A percentile compares a stretch with the other conserved stretches of the same genome.
Conservation (phyloP, 768 basidiomycete species). For the Russula sp. region DNA sequence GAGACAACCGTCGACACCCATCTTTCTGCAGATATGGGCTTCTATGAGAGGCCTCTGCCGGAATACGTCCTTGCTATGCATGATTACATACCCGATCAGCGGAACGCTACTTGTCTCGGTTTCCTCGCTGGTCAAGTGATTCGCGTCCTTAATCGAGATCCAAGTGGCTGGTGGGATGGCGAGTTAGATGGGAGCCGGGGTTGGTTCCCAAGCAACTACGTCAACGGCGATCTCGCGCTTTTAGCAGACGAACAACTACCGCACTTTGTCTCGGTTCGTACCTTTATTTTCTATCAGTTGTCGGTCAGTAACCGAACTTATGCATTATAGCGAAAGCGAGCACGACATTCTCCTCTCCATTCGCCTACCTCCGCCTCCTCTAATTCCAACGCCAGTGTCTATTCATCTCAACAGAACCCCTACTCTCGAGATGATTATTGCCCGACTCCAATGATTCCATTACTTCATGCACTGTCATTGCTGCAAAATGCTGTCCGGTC, state of each 20-base stretch:
- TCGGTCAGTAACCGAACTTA: background rate
- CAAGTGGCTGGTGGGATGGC: slow-evolving; percentile 98
- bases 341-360: slow-evolving; percentile 31
- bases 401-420: slow-evolving; percentile 21
- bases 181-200: slow-evolving; percentile 85
- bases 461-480: slow-evolving; percentile 81
- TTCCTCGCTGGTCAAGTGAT: slow-evolving; percentile 92
- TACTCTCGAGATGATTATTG: slow-evolving; percentile 45
- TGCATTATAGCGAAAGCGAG: slow-evolving; percentile 29
- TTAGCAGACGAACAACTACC: slow-evolving; percentile 58
- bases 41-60: slow-evolving; percentile 32
- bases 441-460: slow-evolving; percentile 75
- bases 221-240: slow-evolving; percentile 60
- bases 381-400: slow-evolving; percentile 14
- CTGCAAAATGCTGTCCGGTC: slow-evolving; percentile 80
- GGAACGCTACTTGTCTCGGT: slow-evolving; percentile 75
- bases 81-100: slow-evolving; percentile 74
- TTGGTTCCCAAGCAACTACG: slow-evolving; percentile 99
- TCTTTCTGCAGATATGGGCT: slow-evolving; percentile 23
- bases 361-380: slow-evolving; percentile 24
- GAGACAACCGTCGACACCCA: slow-evolving; percentile 30
- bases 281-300: background rate
- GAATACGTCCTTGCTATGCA: slow-evolving; percentile 92
- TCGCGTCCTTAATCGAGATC: slow-evolving; percentile 81
- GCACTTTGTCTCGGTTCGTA: slow-evolving; percentile 42